Base-by-base conservation (phyloP, 345 rosid genomes). In the Firmiana major region DNA sequence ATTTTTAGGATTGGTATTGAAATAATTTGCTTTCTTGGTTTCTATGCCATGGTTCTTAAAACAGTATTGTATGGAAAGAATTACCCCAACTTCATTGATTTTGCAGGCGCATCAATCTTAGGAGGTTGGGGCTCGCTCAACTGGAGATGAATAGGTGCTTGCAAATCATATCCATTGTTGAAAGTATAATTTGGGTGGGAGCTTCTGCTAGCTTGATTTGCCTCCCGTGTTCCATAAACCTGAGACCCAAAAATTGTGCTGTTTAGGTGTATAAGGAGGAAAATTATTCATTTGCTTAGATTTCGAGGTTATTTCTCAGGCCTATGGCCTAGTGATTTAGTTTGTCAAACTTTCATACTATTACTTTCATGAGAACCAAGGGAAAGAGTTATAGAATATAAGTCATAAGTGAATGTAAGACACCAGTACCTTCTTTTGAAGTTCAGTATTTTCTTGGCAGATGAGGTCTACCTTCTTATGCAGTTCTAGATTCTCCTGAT, bases 401-500 rank as follows among this genome's bases (percentile, higher is more conserved):
- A 22, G 51, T 51, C 17, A 51, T 67, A 2, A 10, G 55, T 22
- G 7, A 13, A 45, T 22, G 16, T 45, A 19, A 43, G 62, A 34
- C 53, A 28, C 11, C 21, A 57, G 16, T 91, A 90, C 94, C 94
- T 92, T 88, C 75, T 78, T 85, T 45, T 77, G 83, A 66, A 89
- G 76, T 72, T 84, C 91, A 79, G 76, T 77, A 42, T 91, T 89
- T 84, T 92, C 93, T 73, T 82, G 87, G 70, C 68, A 60, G 38
- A 84, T 63, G 74, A 86, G 79, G 79, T 80, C 83, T 42, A 89
- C 73, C 83, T 87, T 88, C 77, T 82, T 84, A 63, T 81, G 82
- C 67, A 92, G 79, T 64, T 84, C 86, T 21, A 84, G 42, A 40
- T 89, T 91, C 85, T 90, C 95, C 81, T 89, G 85, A 85, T 87